Conservation (phyloP, 23 red algal genomes). For the Gracilaria gracilis region DNA sequence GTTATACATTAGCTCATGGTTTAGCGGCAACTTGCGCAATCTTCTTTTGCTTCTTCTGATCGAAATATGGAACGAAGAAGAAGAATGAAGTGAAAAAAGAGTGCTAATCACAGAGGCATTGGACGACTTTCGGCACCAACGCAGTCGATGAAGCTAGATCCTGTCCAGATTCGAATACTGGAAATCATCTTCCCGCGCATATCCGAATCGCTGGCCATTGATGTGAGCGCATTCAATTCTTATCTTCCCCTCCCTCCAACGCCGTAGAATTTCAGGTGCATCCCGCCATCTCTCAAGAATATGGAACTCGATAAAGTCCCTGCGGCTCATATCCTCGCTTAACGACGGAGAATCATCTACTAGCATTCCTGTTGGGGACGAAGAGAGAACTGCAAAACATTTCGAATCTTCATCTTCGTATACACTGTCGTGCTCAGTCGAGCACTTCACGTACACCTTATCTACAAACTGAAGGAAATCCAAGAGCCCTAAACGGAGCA, state of each 20-base stretch:
- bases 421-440: background rate
- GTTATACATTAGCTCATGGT: no score
- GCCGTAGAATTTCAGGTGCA: background rate
- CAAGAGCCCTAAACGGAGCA: conserved; percentile 30
- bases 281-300: background rate
- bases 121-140: no score
- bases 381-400: conserved; percentile 13
- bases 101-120: background rate
- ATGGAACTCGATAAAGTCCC: background rate
- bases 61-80: no score
- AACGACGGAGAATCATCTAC: background rate
- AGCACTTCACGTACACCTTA: conserved; percentile 20
- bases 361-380: background rate
- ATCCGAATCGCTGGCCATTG: background rate
- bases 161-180: background rate
- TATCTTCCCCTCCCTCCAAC: background rate
- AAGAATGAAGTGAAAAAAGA: no score
- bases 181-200: background rate
- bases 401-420: conserved; percentile 41
- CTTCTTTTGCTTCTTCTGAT: no score
- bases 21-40: no score
- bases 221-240: background rate
- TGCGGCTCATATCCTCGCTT: background rate
- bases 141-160: background rate
- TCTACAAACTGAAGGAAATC: conserved; percentile 21